phyloP scores from a whole-genome alignment of 2,329 filamentous ascomycete species.

The Macrophomina tecta region DNA sequence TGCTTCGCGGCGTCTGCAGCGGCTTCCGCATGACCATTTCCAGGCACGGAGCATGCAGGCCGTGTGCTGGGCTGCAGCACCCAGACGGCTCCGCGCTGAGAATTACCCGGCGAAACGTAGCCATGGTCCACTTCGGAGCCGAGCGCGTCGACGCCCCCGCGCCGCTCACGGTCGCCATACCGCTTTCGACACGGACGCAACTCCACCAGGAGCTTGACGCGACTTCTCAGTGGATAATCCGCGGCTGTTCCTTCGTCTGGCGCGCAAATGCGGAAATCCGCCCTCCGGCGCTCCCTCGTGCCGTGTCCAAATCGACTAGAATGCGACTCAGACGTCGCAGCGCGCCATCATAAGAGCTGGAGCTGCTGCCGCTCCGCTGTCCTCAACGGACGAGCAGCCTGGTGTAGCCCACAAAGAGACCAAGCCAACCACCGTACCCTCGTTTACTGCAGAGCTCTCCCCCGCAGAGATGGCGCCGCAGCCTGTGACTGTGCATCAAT shows the following conservation, averaged over 20 bases:
- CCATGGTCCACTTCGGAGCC: slow-evolving; percentile 16
- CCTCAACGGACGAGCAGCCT: slow-evolving; percentile 8
- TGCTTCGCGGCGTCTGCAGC: background rate
- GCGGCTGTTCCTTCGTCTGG: background rate
- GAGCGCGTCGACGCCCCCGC: slow-evolving; percentile 3
- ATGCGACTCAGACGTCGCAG: slow-evolving; percentile 31
- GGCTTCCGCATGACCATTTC: slow-evolving; percentile 15
- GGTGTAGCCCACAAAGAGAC: slow-evolving; percentile 5
- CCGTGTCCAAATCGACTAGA: slow-evolving; percentile 32
- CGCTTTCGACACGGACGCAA: slow-evolving; percentile 27
- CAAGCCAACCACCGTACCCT: background rate
- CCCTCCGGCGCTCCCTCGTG: slow-evolving; percentile 27
- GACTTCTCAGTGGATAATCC: slow-evolving; percentile 22
- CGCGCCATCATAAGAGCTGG: slow-evolving; percentile 25
- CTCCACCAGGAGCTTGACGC: slow-evolving; percentile 20
- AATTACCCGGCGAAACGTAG: slow-evolving; percentile 7
- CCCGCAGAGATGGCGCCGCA: slow-evolving; percentile 25
- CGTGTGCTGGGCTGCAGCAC: background rate
- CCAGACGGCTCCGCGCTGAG: slow-evolving; percentile 14
- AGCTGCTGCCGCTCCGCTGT: slow-evolving; percentile 5
- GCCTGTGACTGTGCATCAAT: slow-evolving; percentile 37
- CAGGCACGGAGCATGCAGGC: slow-evolving; percentile 11
- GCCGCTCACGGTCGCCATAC: slow-evolving; percentile 17
- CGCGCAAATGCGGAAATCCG: slow-evolving; percentile 17
- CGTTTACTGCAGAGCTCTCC: slow-evolving; percentile 18